phyloP scores from a whole-genome alignment of 2,329 filamentous ascomycete genomes.

The Ascochyta rabiei region DNA sequence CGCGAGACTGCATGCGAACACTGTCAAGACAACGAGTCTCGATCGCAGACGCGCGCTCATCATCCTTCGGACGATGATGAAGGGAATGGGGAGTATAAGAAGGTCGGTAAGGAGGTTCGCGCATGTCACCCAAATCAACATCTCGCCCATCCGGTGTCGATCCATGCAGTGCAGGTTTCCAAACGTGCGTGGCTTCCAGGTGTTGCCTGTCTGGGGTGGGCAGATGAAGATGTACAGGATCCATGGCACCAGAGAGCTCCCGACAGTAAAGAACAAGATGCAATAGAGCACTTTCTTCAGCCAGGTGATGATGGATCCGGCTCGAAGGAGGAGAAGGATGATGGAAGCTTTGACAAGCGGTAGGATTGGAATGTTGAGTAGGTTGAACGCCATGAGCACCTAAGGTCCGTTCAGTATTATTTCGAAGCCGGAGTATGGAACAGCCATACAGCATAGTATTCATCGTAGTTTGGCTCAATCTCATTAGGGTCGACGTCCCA shows the following conservation, averaged over 20 bases:
- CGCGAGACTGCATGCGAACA: constrained; percentile 50
- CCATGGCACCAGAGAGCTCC: constrained; percentile 46
- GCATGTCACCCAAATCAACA: constrained; percentile 50
- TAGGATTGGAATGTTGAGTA: constrained; percentile 49
- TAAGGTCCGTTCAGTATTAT: constrained; percentile 19
- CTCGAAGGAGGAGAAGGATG: constrained; percentile 48
- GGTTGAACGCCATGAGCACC: constrained; percentile 47
- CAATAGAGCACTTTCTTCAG: constrained; percentile 47
- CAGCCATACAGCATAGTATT: constrained; percentile 41
- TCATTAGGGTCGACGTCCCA: constrained; percentile 43
- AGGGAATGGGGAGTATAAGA: constrained; percentile 50
- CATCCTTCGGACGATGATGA: constrained; percentile 49
- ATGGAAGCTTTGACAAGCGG: constrained; percentile 51
- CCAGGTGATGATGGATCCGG: constrained; percentile 48
- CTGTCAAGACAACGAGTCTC: constrained; percentile 46
- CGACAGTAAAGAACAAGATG: constrained; percentile 45
- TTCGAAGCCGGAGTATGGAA: background rate
- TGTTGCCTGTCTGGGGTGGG: constrained; percentile 48
- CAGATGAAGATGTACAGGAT: constrained; percentile 49
- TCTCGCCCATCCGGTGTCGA: constrained; percentile 45
- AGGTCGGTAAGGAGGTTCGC: constrained; percentile 50
- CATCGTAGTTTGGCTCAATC: constrained; percentile 46
- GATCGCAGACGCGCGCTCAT: constrained; percentile 49
- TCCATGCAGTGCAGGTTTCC: constrained; percentile 48
- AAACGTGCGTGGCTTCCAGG: constrained; percentile 48